Percentiles rank a stretch among this genome's conserved stretches.
Evolutionary conservation across 1,139 yeast genomes (phyloP).

Genomic region (Lodderomyces metapsilosis): DNA sequence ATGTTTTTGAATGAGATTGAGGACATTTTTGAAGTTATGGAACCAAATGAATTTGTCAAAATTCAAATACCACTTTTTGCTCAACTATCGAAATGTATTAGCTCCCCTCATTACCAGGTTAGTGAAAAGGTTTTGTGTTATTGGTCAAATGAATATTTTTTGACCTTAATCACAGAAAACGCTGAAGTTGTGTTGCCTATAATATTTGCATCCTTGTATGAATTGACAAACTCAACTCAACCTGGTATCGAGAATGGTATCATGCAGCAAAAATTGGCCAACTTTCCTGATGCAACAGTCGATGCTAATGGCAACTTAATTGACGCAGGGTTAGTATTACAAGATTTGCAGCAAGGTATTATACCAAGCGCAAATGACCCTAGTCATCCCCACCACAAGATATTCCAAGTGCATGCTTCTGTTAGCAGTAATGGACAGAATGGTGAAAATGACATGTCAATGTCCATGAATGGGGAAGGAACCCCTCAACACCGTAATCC

Average conservation of each 20-base stretch:
- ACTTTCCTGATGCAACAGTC: constrained; percentile 40
- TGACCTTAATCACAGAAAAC: constrained; percentile 83
- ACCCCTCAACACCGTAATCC: constrained; percentile 3
- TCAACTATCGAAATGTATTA: constrained; percentile 89
- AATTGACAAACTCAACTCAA: constrained; percentile 60
- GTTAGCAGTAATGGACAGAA: constrained; percentile 15
- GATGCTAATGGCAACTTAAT: constrained; percentile 50
- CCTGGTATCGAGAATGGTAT: constrained; percentile 50
- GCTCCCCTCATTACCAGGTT: constrained; percentile 96
- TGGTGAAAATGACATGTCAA: constrained; percentile 3
- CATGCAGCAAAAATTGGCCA: constrained; percentile 42
- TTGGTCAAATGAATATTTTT: constrained; percentile 94
- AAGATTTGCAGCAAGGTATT: constrained; percentile 18
- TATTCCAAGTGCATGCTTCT: constrained; percentile 19
- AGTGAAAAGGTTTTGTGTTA: constrained; percentile 92
- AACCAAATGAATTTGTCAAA: constrained; percentile 86
- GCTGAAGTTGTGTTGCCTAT: constrained; percentile 93
- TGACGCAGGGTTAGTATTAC: constrained; percentile 36
- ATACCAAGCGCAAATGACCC: constrained; percentile 18
- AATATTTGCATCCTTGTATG: constrained; percentile 86
- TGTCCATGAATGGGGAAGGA: constrained; percentile 4
- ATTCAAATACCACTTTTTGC: constrained; percentile 93
- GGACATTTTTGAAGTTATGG: constrained; percentile 94
- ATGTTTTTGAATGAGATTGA: constrained; percentile 95
- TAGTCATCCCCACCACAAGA: constrained; percentile 17